phyloP scores from a whole-genome alignment of 1,139 yeast species.

The Diutina mesorugosa region DNA sequence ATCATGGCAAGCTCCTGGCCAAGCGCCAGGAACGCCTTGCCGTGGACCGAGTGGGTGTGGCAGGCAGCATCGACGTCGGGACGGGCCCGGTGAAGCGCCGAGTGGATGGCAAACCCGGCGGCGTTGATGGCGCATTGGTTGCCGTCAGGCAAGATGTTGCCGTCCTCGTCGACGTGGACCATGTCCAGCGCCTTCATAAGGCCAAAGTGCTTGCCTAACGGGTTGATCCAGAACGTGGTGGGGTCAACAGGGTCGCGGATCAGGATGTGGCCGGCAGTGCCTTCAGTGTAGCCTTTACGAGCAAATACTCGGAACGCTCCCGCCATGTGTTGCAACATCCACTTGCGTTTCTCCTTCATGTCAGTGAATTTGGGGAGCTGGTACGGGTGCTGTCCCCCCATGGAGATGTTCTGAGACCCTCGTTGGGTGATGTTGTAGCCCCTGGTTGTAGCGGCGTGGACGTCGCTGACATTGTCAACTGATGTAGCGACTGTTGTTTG shows the following conservation, averaged over 20 bases:
- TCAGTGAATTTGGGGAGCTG: constrained; percentile 39
- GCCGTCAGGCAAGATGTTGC: constrained; percentile 55
- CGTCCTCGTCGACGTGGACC: constrained; percentile 65
- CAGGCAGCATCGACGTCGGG: constrained; percentile 78
- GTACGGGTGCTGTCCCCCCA: constrained; percentile 34
- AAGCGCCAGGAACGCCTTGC: constrained; percentile 64
- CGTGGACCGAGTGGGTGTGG: constrained; percentile 65
- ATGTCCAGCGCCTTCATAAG: constrained; percentile 58
- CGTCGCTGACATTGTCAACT: not conserved
- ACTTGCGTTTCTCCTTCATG: constrained; percentile 39
- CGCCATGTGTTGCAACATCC: constrained; percentile 67
- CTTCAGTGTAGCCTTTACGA: constrained; percentile 62
- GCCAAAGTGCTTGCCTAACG: constrained; percentile 61
- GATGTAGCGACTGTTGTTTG: not conserved
- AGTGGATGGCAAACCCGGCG: constrained; percentile 74
- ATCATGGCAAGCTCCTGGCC: constrained; percentile 67
- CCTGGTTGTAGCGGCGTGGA: not conserved
- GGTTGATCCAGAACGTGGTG: constrained; percentile 69
- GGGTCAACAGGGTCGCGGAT: constrained; percentile 67
- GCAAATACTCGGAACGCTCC: constrained; percentile 73
- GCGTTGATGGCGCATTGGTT: constrained; percentile 56
- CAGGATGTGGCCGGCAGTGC: constrained; percentile 73
- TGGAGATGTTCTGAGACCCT: constrained; percentile 3
- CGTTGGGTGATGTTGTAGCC: constrained; percentile 1
- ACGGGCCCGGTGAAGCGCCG: constrained; percentile 63